A percentile compares a stretch with the other conserved stretches of the same genome.
Conservation (phyloP, 257 asterid species). For the Voacanga thouarsii region DNA sequence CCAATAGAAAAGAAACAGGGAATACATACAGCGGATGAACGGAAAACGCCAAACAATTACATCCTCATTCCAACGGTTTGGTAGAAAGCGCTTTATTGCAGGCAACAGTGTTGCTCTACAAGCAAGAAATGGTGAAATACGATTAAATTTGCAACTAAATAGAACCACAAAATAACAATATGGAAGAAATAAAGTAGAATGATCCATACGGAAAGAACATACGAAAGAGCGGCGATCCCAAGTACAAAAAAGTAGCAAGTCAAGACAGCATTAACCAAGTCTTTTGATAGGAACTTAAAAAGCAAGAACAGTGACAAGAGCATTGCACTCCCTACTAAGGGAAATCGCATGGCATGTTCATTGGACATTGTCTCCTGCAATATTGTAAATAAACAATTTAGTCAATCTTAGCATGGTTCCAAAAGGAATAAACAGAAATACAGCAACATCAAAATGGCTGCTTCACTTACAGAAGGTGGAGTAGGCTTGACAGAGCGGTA, state of each 20-base stretch:
- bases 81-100: slow-evolving; percentile 64
- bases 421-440: background rate
- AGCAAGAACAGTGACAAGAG: slow-evolving; percentile 89
- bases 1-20: background rate
- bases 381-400: slow-evolving; percentile 8
- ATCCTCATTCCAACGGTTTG: slow-evolving; percentile 77
- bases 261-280: slow-evolving; percentile 94
- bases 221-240: slow-evolving; percentile 94
- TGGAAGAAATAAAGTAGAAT: slow-evolving; percentile 20
- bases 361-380: slow-evolving; percentile 95
- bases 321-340: slow-evolving; percentile 95
- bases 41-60: slow-evolving; percentile 69
- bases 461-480: slow-evolving; percentile 78
- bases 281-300: slow-evolving; percentile 92
- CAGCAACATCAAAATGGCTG: slow-evolving; percentile 4
- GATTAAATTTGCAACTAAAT: background rate
- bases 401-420: background rate
- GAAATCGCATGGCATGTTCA: slow-evolving; percentile 97
- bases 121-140: slow-evolving; percentile 17
- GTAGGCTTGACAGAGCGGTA: slow-evolving; percentile 87
- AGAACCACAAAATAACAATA: background rate
- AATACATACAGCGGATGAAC: slow-evolving; percentile 58
- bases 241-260: slow-evolving; percentile 92
- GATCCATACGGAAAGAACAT: slow-evolving; percentile 42
- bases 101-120: slow-evolving; percentile 93